phyloP scores from a whole-genome alignment of 768 basidiomycete species.

The Boletus huronensis region DNA sequence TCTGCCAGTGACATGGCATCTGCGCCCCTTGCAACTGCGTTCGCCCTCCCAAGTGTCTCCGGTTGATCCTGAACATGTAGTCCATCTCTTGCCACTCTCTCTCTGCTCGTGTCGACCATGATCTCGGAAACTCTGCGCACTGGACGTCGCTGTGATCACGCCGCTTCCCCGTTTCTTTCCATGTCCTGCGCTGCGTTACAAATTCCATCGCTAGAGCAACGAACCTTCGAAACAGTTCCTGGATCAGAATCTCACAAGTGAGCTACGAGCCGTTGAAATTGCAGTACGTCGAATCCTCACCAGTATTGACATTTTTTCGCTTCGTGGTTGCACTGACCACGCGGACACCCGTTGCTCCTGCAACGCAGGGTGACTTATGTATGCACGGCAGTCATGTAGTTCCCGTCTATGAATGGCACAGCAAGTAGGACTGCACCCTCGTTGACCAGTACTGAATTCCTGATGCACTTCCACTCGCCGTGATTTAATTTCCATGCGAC shows the following conservation, averaged over 20 bases:
- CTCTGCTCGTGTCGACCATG: slow-evolving; percentile 27
- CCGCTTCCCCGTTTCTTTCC: slow-evolving; percentile 14
- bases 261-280: slow-evolving; percentile 12
- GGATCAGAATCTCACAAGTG: slow-evolving; percentile 8
- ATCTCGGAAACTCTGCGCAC: slow-evolving; percentile 20
- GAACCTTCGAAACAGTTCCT: slow-evolving; percentile 24
- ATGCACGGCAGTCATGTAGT: slow-evolving; percentile 11
- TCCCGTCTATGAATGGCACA: slow-evolving; percentile 16
- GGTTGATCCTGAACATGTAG: slow-evolving; percentile 17
- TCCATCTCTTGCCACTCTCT: slow-evolving; percentile 27
- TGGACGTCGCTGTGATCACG: slow-evolving; percentile 12
- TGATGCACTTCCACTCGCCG: slow-evolving; percentile 7
- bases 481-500: slow-evolving; percentile 18
- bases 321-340: slow-evolving; percentile 25
- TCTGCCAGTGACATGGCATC: slow-evolving; percentile 8
- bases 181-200: slow-evolving; percentile 17
- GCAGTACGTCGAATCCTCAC: slow-evolving; percentile 21
- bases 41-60: slow-evolving; percentile 3
- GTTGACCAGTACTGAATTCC: slow-evolving; percentile 8
- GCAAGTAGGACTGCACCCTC: slow-evolving; percentile 21
- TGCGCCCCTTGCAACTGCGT: slow-evolving; percentile 6
- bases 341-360: slow-evolving; percentile 15
- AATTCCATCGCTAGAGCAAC: slow-evolving; percentile 23
- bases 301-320: slow-evolving; percentile 28
- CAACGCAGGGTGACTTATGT: slow-evolving; percentile 23